phyloP scores from a whole-genome alignment of 345 rosid genomes.

The Salix suchowensis region DNA sequence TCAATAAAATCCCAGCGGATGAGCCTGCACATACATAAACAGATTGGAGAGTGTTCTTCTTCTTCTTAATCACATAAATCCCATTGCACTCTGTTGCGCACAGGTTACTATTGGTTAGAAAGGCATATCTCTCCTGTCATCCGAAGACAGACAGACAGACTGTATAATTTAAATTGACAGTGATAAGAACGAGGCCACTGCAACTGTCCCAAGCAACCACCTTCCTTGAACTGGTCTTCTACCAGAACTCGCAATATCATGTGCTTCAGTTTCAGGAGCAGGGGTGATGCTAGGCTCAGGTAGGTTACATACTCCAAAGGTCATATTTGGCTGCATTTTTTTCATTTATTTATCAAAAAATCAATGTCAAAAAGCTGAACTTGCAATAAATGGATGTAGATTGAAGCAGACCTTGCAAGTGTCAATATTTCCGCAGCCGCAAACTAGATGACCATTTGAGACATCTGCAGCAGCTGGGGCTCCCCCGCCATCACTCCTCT shows the following conservation, averaged over 20 bases:
- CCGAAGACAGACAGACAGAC: background rate
- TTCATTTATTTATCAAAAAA: too few relatives aligned
- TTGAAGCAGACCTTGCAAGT: slow-evolving; percentile 19
- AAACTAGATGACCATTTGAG: slow-evolving; percentile 23
- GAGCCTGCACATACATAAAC: too few relatives aligned
- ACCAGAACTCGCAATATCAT: slow-evolving; percentile 17
- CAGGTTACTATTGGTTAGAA: too few relatives aligned
- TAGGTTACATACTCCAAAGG: slow-evolving; percentile 33
- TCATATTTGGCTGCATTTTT: slow-evolving; percentile 42
- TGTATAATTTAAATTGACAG: slow-evolving; percentile 1
- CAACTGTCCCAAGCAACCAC: slow-evolving; percentile 16
- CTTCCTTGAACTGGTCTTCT: slow-evolving; percentile 7
- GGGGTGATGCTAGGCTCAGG: slow-evolving; percentile 28
- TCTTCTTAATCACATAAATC: too few relatives aligned
- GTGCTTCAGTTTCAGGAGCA: slow-evolving; percentile 5
- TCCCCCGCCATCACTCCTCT: slow-evolving; percentile 36
- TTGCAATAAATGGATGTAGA: background rate
- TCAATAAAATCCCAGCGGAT: too few relatives aligned
- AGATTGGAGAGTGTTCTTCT: too few relatives aligned
- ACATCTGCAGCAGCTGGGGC: slow-evolving; percentile 25
- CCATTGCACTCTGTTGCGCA: too few relatives aligned
- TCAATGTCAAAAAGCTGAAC: background rate
- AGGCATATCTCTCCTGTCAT: too few relatives aligned
- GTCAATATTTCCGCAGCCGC: slow-evolving; percentile 28
- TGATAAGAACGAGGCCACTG: slow-evolving; percentile 13